Evolutionary conservation across 192 early-diverging fungal genomes (phyloP).

Genomic region (Linderina pennispora): DNA sequence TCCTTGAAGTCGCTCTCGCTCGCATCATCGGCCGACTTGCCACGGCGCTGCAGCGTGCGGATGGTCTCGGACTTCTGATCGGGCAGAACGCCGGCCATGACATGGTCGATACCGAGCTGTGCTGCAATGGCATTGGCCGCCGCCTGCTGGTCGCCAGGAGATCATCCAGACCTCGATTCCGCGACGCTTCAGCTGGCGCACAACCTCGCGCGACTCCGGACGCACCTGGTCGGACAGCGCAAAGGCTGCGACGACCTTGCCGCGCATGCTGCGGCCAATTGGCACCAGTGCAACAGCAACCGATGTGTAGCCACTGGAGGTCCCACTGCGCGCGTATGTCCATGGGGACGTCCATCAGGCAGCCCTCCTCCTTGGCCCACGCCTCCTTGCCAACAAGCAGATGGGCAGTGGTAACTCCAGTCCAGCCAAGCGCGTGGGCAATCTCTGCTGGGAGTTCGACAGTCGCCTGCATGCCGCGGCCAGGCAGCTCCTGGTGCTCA

Average conservation of each 20-base stretch:
- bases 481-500: constrained; percentile 32
- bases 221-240: constrained; percentile 80
- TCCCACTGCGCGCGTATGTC: constrained; percentile 43
- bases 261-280: constrained; percentile 50
- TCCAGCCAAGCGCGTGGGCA: constrained; percentile 21
- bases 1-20: not conserved
- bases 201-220: constrained; percentile 68
- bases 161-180: constrained; percentile 84
- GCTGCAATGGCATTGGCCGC: constrained; percentile 76
- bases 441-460: constrained; percentile 13
- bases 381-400: constrained; percentile 64
- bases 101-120: constrained; percentile 71
- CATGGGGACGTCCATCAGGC: constrained; percentile 33
- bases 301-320: constrained; percentile 61
- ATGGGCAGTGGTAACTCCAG: constrained; percentile 6
- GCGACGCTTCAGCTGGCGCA: constrained; percentile 61
- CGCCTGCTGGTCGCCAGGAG: constrained; percentile 81
- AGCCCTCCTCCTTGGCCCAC: constrained; percentile 54
- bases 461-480: constrained; percentile 34
- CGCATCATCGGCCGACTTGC: not conserved
- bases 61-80: constrained; percentile 80
- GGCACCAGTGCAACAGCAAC: constrained; percentile 28
- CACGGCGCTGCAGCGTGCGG: constrained; percentile 54
- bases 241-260: constrained; percentile 52
- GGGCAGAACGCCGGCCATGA: constrained; percentile 87